Base-by-base conservation (phyloP, 2,329 filamentous ascomycete genomes). In the Ophiostoma ips region DNA sequence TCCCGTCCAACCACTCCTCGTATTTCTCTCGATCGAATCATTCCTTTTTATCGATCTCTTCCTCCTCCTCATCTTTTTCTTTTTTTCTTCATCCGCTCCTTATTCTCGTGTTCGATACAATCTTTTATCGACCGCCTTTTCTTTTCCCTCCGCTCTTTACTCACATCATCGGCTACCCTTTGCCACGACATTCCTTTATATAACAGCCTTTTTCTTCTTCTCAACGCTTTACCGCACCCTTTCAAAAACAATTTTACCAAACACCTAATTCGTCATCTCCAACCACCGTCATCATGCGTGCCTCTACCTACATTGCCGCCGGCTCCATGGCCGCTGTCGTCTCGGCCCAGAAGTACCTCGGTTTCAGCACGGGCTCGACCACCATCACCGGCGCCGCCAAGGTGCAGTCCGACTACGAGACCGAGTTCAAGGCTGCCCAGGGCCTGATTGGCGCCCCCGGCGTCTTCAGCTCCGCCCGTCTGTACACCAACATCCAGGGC, bases 401-500 rank as follows among this genome's bases (percentile, higher is more conserved):
- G 68, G 58, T 59, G 48, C 74, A 83, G 59, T 58, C 70, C 12
- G 80, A 85, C 62, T 89, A 83, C 65, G 77, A 84, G 68, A 68
- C 73, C 59, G 77, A 84, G 66, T 87, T 87, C 73, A 76, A 72
- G 55, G 68, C 73, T 3, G 82, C 84, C 28, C 72, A 79, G 57
- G 69, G 68, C 47, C 77, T 89, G 15, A 69, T 71, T 18, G 81
- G 81, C 40, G 79, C 81, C 49, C 65, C 71, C 35, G 77, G 79
- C 43, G 64, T 57, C 44, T 86, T 83, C 69, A 83, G 68, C 58
- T 80, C 75, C 53, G 83, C 79, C 40, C 78, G 83, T 55, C 71
- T 87, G n/a, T 87, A 83, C 67, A 86, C 83, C 56, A 85, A 80
- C 75, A 72, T 84, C 40, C 83, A 87, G 73, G 75, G 66, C 24